Conservation (phyloP, 805 yeast genomes). For the Starmerella sp. region DNA sequence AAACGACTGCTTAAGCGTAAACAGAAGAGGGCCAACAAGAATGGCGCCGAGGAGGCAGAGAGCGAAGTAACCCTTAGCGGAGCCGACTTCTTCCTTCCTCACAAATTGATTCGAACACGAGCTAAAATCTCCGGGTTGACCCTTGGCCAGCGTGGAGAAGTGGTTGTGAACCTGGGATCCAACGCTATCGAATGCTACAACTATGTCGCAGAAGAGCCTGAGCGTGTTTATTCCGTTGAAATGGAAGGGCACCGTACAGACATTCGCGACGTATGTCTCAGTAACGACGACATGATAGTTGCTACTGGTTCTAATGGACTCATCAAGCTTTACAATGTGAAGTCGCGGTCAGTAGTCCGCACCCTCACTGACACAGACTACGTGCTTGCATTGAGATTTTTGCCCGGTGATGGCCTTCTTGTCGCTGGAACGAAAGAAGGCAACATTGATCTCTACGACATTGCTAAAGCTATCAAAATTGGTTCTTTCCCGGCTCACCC, state of each 20-base stretch:
- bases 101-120: conserved; percentile 47
- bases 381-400: conserved; percentile 63
- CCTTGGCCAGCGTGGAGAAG: conserved; percentile 40
- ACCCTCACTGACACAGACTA: conserved; percentile 76
- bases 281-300: conserved; percentile 66
- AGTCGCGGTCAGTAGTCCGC: conserved; percentile 63
- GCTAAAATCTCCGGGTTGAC: conserved; percentile 25
- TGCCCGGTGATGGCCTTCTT: conserved; percentile 85
- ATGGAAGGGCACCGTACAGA: conserved; percentile 83
- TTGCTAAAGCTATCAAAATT: conserved; percentile 66
- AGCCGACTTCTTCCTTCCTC: conserved; percentile 46
- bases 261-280: conserved; percentile 68
- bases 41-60: conserved; percentile 36
- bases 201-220: conserved; percentile 28
- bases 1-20: conserved; percentile 65
- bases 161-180: conserved; percentile 55
- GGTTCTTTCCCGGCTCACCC: conserved; percentile 67
- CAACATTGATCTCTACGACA: conserved; percentile 68
- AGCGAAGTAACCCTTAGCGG: conserved; percentile 17
- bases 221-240: conserved; percentile 46
- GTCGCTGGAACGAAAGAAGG: conserved; percentile 87
- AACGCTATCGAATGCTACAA: conserved; percentile 65
- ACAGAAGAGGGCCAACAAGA: conserved; percentile 64
- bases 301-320: conserved; percentile 88
- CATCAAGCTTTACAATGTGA: conserved; percentile 78